Evolutionary conservation across 805 yeast genomes (phyloP).

Genomic region (Nakazawaea sp.): DNA sequence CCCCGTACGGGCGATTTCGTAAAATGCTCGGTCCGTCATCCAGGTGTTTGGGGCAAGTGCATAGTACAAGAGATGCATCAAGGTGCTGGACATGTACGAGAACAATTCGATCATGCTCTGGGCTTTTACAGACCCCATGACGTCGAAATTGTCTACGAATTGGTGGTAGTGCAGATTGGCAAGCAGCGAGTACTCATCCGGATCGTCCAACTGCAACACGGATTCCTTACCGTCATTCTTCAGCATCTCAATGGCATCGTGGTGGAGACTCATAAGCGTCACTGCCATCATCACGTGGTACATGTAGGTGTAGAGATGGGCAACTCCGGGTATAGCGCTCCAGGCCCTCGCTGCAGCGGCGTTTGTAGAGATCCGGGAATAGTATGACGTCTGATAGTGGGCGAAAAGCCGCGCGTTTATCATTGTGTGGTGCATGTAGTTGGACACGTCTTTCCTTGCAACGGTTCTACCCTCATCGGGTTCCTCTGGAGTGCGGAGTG

Average conservation of each 20-base stretch:
- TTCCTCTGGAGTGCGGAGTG: too few species aligned
- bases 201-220: not conserved
- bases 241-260: constrained; percentile 1
- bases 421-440: too few species aligned
- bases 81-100: constrained; percentile 2
- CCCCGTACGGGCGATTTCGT: not conserved
- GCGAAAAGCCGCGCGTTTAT: too few species aligned
- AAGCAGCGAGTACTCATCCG: not conserved
- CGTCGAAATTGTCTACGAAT: constrained; percentile 1
- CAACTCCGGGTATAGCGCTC: not conserved
- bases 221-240: not conserved
- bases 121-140: not conserved
- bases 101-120: not conserved
- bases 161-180: not conserved
- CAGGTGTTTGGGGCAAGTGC: not conserved
- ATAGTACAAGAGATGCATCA: constrained; percentile 1
- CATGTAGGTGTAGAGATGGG: not conserved
- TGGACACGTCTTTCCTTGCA: too few species aligned
- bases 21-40: constrained; percentile 2
- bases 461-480: too few species aligned
- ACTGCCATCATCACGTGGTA: constrained; percentile 1
- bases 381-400: not conserved
- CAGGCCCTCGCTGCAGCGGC: not conserved
- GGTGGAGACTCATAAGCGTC: not conserved
- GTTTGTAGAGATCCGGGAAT: not conserved